phyloP scores from a whole-genome alignment of 225 moss, liverwort and hornwort species.

The Pleurozium schreberi region DNA sequence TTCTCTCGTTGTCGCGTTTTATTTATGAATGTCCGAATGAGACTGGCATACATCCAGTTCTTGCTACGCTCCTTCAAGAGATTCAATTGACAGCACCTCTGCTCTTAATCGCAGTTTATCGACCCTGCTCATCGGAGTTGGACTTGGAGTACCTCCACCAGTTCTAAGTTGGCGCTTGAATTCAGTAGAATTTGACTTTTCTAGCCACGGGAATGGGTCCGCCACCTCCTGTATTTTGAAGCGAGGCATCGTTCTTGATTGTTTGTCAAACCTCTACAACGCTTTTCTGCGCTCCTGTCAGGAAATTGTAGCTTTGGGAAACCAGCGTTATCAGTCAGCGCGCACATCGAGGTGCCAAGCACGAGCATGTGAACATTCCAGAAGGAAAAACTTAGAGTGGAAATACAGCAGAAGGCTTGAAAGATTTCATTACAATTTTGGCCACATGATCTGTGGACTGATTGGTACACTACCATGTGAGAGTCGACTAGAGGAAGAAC shows the following conservation, averaged over 20 bases:
- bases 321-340: no score
- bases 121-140: background rate
- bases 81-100: background rate
- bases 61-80: background rate
- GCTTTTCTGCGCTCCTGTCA: background rate
- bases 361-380: no score
- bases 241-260: background rate
- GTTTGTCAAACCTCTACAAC: background rate
- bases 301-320: background rate
- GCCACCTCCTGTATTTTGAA: background rate
- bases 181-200: background rate
- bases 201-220: background rate
- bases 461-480: no score
- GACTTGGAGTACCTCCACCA: background rate
- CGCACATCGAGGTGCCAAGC: no score
- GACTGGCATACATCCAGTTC: background rate
- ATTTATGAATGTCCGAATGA: background rate
- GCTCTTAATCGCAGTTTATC: background rate
- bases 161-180: background rate
- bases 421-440: no score
- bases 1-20: background rate
- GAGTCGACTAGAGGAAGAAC: no score
- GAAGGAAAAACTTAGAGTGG: no score
- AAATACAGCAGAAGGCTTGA: no score
- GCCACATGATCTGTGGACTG: no score